phyloP scores from a whole-genome alignment of 352 stramenopile species.

The Hyaloperonospora brassicae region DNA sequence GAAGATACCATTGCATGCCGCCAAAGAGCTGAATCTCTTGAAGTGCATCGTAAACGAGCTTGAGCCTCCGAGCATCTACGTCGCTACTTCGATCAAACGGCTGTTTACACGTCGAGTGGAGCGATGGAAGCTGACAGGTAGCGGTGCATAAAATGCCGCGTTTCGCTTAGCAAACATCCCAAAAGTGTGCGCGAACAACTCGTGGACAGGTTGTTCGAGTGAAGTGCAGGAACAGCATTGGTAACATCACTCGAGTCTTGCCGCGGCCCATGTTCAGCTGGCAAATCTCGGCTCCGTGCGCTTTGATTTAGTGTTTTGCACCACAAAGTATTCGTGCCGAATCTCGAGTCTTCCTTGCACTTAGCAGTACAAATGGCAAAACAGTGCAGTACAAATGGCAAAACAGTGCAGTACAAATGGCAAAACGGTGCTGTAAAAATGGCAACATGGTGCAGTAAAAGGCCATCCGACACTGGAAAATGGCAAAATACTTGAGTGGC shows the following conservation, averaged over 20 bases:
- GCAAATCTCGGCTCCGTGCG: too few species aligned
- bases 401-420: too few species aligned
- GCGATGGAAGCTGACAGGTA: conserved; percentile 44
- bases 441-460: too few species aligned
- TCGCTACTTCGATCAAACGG: conserved; percentile 58
- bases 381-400: too few species aligned
- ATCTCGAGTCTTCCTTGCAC: background rate
- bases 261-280: conserved; percentile 84
- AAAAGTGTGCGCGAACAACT: conserved; percentile 50
- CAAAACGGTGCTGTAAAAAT: too few species aligned
- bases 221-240: conserved; percentile 83
- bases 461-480: too few species aligned
- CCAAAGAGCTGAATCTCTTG: conserved; percentile 51
- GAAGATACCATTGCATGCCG: conserved; percentile 74
- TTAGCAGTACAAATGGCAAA: too few species aligned
- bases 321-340: background rate
- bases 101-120: conserved; percentile 41
- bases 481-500: background rate
- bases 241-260: conserved; percentile 82
- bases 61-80: conserved; percentile 21
- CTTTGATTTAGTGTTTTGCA: too few species aligned
- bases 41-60: conserved; percentile 30
- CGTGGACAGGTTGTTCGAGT: conserved; percentile 10
- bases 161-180: too few species aligned
- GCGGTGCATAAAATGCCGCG: conserved; percentile 64